Evolutionary conservation across 768 basidiomycete species (phyloP).

Genomic region (Termitomyces sp.): DNA sequence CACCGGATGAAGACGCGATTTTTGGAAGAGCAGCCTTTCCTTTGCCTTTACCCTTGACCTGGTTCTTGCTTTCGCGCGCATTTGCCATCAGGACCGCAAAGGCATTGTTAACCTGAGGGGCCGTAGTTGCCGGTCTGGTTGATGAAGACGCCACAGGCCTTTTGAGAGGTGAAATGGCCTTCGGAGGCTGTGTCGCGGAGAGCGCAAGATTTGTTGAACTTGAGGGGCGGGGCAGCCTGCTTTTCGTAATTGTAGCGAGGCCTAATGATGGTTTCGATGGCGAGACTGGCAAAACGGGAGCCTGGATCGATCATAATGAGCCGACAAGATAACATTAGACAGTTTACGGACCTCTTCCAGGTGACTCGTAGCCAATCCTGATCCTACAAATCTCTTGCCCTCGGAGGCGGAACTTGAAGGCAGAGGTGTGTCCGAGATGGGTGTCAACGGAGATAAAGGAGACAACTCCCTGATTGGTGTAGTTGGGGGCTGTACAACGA

Average conservation of each 20-base stretch:
- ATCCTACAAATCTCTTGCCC: constrained; percentile 17
- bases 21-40: constrained; percentile 10
- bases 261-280: constrained; percentile 11
- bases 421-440: constrained; percentile 42
- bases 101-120: constrained; percentile 20
- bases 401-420: constrained; percentile 12
- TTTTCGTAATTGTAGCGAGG: constrained; percentile 16
- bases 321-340: neutral
- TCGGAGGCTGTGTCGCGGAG: neutral
- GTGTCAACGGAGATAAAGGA: constrained; percentile 42
- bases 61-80: constrained; percentile 13
- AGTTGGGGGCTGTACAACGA: constrained; percentile 13
- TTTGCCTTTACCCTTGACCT: constrained; percentile 19
- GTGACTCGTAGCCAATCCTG: constrained; percentile 18
- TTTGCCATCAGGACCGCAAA: constrained; percentile 28
- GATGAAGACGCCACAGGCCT: neutral
- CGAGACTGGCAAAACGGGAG: neutral
- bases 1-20: constrained; percentile 5
- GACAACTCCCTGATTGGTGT: constrained; percentile 17
- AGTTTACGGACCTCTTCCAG: constrained; percentile 17
- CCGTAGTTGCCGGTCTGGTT: constrained; percentile 6
- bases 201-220: constrained; percentile 5
- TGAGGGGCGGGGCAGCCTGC: constrained; percentile 29
- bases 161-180: neutral
- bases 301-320: neutral